Evolutionary conservation across 345 rosid genomes (phyloP).

Genomic region (Hibiscus syriacus): DNA sequence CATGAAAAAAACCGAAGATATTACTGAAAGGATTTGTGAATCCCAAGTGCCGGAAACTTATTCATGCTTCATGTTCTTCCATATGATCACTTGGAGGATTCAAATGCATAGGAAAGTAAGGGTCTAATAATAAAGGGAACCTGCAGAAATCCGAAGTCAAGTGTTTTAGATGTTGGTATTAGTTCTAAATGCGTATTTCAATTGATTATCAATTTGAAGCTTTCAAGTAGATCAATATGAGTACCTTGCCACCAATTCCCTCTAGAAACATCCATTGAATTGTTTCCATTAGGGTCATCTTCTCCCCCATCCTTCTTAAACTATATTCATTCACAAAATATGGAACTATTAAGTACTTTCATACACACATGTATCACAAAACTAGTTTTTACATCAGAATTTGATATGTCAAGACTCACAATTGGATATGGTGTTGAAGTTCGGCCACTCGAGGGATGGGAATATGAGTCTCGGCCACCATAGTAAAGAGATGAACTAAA

Average conservation of each 20-base stretch:
- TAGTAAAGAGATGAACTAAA: constrained; percentile 83
- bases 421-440: constrained; percentile 31
- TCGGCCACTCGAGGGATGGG: constrained; percentile 29
- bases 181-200: background rate
- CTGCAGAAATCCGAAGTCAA: constrained; percentile 30
- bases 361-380: background rate
- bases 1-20: background rate
- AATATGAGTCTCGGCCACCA: constrained; percentile 75
- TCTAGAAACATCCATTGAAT: constrained; percentile 58
- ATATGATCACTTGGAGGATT: constrained; percentile 13
- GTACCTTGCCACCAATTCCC: constrained; percentile 98
- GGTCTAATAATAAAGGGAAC: constrained; percentile 77
- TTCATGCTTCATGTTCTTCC: constrained; percentile 15
- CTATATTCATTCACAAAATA: constrained; percentile 25
- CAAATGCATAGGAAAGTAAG: constrained; percentile 20
- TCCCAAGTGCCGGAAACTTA: constrained; percentile 13
- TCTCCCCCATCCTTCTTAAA: constrained; percentile 51
- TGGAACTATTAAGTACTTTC: background rate
- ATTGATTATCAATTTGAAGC: background rate
- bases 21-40: background rate
- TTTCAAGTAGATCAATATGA: no score
- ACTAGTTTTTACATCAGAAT: background rate
- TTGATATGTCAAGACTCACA: constrained; percentile 36
- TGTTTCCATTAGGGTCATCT: constrained; percentile 46
- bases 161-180: constrained; percentile 3